phyloP scores from a whole-genome alignment of 2,329 filamentous ascomycete genomes.

The Dactylellina sp. region DNA sequence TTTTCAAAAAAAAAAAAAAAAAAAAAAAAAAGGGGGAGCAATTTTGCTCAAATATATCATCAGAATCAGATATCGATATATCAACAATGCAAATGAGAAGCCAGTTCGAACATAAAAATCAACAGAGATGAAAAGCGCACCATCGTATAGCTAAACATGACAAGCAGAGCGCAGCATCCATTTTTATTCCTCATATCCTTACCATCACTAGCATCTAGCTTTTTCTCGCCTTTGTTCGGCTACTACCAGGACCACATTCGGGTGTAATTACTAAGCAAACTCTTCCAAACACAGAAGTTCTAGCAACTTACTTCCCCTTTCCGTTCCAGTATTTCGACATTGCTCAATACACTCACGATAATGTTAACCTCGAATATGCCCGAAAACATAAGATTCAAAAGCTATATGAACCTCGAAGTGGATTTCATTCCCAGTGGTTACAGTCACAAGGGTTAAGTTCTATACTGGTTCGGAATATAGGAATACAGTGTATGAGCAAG shows the following conservation, averaged over 20 bases:
- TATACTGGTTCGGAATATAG: conserved; percentile 47
- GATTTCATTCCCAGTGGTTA: conserved; percentile 14
- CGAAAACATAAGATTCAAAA: conserved; percentile 21
- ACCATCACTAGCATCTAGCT: conserved; percentile 4
- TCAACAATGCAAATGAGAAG: no score
- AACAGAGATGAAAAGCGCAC: no score
- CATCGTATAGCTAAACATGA: background rate
- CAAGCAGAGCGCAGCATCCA: background rate
- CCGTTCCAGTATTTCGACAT: conserved; percentile 43
- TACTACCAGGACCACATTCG: conserved; percentile 3
- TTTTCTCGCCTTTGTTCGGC: conserved; percentile 42
- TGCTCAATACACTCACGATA: conserved; percentile 42
- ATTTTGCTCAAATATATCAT: conserved; percentile 25
- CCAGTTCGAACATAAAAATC: no score
- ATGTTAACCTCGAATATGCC: conserved; percentile 7
- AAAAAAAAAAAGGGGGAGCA: no score
- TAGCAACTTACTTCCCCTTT: conserved; percentile 24
- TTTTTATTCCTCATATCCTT: conserved; percentile 6
- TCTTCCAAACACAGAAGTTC: conserved; percentile 13
- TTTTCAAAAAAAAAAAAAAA: no score
- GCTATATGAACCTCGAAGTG: conserved; percentile 30
- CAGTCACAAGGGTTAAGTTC: conserved; percentile 34
- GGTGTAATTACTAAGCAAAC: conserved; percentile 34
- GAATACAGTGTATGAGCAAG: conserved; percentile 37
- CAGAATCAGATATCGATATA: background rate